Evolutionary conservation across 2,329 filamentous ascomycete species (phyloP).

Genomic region (Beauveria australis): DNA sequence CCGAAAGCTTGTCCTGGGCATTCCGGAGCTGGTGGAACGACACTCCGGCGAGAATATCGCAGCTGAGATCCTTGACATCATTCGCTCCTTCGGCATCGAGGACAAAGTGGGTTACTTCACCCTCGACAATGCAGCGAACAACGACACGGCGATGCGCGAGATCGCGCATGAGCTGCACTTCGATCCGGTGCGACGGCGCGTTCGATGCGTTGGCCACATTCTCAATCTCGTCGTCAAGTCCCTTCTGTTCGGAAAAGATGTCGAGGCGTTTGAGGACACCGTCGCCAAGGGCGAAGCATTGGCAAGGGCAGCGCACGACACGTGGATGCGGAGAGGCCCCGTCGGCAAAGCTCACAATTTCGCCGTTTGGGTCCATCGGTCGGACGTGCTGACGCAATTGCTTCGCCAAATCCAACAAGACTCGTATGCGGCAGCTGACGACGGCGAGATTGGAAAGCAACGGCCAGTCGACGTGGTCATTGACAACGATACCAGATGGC

Average conservation of each 20-base stretch:
- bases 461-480: neutral
- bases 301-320: conserved; percentile 4
- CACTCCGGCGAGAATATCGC: too few relatives aligned
- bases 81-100: neutral
- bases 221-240: conserved; percentile 14
- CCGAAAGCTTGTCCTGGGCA: too few relatives aligned
- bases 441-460: neutral
- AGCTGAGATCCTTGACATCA: too few relatives aligned
- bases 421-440: conserved; percentile 1
- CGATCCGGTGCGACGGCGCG: neutral
- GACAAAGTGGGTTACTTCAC: conserved; percentile 10
- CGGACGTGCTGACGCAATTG: conserved; percentile 9
- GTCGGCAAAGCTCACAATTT: conserved; percentile 14
- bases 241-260: conserved; percentile 13
- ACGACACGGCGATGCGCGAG: conserved; percentile 6
- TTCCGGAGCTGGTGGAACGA: too few relatives aligned
- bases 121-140: conserved; percentile 9
- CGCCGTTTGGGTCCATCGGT: conserved; percentile 11
- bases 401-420: conserved; percentile 7
- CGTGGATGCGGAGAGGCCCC: conserved; percentile 12
- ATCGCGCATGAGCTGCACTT: neutral
- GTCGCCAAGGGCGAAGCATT: neutral
- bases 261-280: conserved; percentile 11
- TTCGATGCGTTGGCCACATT: conserved; percentile 12
- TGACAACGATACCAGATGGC: too few relatives aligned